Percentiles rank a stretch among this genome's conserved stretches.
Conservation (phyloP, 2,329 filamentous ascomycete species). For the Colletotrichum paranaense region DNA sequence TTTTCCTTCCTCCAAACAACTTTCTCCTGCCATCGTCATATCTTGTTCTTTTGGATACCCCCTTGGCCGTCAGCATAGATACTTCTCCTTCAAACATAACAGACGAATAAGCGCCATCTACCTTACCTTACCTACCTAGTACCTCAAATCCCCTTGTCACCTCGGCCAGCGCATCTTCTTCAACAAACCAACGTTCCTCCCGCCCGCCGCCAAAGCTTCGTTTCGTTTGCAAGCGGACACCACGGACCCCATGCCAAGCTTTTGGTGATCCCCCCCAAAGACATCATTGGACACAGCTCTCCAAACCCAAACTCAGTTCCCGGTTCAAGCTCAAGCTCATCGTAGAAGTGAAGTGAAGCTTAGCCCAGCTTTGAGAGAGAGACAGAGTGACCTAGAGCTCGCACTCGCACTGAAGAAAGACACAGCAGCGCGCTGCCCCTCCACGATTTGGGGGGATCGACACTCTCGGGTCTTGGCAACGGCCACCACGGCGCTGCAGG, state of each 20-base stretch:
- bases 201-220: conserved; percentile 5
- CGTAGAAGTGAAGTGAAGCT: too few species aligned
- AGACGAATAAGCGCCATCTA: neutral
- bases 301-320: conserved; percentile 1
- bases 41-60: neutral
- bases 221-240: neutral
- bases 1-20: neutral
- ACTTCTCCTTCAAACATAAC: neutral
- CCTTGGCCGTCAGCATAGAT: too few species aligned
- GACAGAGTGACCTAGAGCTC: neutral
- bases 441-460: conserved; percentile 15
- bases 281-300: conserved; percentile 24
- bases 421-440: neutral
- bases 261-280: conserved; percentile 2
- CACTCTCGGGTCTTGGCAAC: conserved; percentile 28
- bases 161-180: neutral
- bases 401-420: neutral
- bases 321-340: too few species aligned
- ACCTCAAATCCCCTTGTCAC: too few species aligned
- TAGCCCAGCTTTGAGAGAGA: too few species aligned
- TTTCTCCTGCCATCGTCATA: too few species aligned
- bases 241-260: conserved; percentile 11
- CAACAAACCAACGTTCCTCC: neutral
- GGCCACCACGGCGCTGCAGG: conserved; percentile 22
- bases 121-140: too few species aligned